Evolutionary conservation across 1,284 basidiomycete species (phyloP), one percentile per base, ranked within the genome.

Genomic region (Malassezia sp.): DNA sequence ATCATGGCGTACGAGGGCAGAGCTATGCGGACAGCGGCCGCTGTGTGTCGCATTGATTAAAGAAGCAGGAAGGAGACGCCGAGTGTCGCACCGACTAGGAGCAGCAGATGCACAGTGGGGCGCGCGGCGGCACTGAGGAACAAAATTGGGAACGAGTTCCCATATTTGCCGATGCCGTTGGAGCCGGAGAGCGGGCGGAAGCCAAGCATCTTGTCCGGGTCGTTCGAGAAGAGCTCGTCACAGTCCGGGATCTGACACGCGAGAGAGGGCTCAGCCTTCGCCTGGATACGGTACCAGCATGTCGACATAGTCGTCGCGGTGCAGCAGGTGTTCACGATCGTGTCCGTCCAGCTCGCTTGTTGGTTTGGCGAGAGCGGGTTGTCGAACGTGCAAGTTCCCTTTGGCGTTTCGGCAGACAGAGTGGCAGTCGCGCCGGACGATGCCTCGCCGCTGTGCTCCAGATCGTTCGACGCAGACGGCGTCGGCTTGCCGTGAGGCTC

Each of bases 281-380:
- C 32, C 27, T 62, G 57, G 5, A 45, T 31, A 6, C 60, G 40
- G 32, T 49, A 56, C 54, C 54, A 62, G 49, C 60, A 62, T 15
- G 47, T 39, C 3, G 55, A 46, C 2, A 48, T 40, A 9, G 35
- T 30, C 4, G 36, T 39, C n/a, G 47, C 52, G 10, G 53, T 49
- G 23, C 60, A 62, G 45, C 60, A 62, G 1, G 60, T 56, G 40
- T 55, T 62, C 32, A 62, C 42, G 29, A 58, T 52, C 2, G 49
- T 49, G 20, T 57, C 53, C 5, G 51, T 53, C 60, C 60, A 62
- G 14, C 56, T 56, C 1, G 60, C 57, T 39, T 62, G 60, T 33
- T 62, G 60, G 39, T 60, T 62, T 7, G 41, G 31, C 10, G 49
- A 23, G 31, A 62, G 48, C 15, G 53, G 42, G 40, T 60, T 62